Percentiles rank a stretch among this genome's conserved stretches.
Evolutionary conservation across 805 yeast species (phyloP).

Genomic region (Pichia heedii): DNA sequence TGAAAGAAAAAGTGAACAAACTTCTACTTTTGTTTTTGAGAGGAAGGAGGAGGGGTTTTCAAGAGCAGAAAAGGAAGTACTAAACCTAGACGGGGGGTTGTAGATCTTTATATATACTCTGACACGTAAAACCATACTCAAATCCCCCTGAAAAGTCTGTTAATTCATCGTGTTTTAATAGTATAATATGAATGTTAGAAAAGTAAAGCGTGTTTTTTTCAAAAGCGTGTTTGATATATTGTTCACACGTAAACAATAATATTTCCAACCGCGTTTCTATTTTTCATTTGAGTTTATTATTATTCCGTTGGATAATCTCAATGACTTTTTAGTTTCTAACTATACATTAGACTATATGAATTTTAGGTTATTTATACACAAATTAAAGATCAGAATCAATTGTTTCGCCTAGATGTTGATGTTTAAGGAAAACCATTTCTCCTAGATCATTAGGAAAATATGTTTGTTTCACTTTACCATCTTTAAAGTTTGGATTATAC

Average conservation of each 20-base stretch:
- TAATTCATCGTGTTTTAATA: background rate
- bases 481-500: slow-evolving; percentile 72
- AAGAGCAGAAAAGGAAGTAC: too few species aligned
- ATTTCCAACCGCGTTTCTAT: background rate
- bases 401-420: slow-evolving; percentile 45
- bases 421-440: slow-evolving; percentile 42
- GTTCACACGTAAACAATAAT: background rate
- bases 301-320: too few species aligned
- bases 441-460: slow-evolving; percentile 62
- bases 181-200: too few species aligned
- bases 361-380: too few species aligned
- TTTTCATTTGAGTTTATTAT: too few species aligned
- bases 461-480: slow-evolving; percentile 66
- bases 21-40: too few species aligned
- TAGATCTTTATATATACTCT: too few species aligned
- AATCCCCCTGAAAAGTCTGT: background rate
- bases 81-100: too few species aligned
- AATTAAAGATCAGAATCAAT: slow-evolving; percentile 34
- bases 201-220: background rate
- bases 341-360: too few species aligned
- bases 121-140: background rate
- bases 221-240: background rate
- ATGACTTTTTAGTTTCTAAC: too few species aligned
- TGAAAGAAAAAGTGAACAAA: too few species aligned
- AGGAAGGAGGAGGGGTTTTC: too few species aligned